These are phyloP conservation scores for Euphorbia celastroides DNA, from an alignment of 441 rosid species.

Conservation along the genomic window DNA sequence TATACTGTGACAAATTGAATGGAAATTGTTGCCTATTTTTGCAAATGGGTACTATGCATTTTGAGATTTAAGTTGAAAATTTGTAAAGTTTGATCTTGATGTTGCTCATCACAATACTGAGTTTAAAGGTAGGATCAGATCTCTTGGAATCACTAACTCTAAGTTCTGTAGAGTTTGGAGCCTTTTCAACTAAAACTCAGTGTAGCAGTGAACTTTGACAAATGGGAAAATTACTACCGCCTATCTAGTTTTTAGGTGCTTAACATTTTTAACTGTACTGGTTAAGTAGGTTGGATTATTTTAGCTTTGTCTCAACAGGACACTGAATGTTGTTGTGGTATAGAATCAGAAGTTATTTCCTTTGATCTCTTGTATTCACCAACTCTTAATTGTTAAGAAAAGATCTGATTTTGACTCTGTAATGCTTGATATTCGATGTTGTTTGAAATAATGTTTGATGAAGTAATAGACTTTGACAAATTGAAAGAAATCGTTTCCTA, in stretches of 20 bases:
- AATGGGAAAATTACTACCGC: not conserved
- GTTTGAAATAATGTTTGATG: not conserved
- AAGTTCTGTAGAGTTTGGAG: not conserved
- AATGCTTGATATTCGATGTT: not conserved
- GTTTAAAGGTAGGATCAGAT: not conserved
- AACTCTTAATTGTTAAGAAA: not conserved
- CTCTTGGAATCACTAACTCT: not conserved
- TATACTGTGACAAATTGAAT: slow-evolving; percentile 2
- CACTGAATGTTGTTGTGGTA: not conserved
- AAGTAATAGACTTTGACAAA: not conserved
- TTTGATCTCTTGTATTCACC: no score
- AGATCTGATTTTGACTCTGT: not conserved
- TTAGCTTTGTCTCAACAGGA: not conserved
- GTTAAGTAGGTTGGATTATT: not conserved
- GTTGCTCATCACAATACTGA: not conserved
- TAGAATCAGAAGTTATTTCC: not conserved
- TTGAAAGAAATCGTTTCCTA: not conserved
- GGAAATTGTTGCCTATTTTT: not conserved
- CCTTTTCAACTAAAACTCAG: not conserved
- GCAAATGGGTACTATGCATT: not conserved
- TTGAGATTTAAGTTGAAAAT: not conserved
- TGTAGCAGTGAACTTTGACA: slow-evolving; percentile 2
- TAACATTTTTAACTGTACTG: not conserved
- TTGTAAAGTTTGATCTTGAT: not conserved
- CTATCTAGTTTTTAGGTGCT: no score